phyloP scores from a whole-genome alignment of 768 basidiomycete species.

The Dictyophora rubrovolvata region DNA sequence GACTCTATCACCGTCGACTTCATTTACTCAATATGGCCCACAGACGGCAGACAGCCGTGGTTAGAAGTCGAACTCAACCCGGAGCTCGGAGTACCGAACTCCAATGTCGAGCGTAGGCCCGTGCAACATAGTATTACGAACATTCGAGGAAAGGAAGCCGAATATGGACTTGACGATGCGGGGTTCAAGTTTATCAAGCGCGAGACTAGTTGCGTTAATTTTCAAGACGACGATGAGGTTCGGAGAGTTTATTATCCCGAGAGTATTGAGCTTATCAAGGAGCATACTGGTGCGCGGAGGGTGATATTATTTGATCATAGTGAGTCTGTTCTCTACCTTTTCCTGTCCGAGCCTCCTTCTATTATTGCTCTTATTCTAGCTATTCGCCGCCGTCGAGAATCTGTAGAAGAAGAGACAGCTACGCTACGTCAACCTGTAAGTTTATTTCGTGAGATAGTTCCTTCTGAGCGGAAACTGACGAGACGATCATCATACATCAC shows the following conservation, averaged over 20 bases:
- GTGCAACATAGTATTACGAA: constrained; percentile 13
- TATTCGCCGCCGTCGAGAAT: constrained; percentile 29
- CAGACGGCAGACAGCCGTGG: neutral
- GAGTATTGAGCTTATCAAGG: constrained; percentile 27
- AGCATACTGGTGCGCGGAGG: constrained; percentile 28
- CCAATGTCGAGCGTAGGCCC: neutral
- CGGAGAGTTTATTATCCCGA: constrained; percentile 31
- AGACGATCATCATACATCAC: neutral
- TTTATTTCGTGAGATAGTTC: neutral
- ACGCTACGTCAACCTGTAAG: constrained; percentile 34
- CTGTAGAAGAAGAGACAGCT: constrained; percentile 25
- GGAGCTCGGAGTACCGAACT: neutral
- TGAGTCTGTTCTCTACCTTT: constrained; percentile 10
- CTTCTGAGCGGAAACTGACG: too few relatives aligned
- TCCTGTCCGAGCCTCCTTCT: neutral
- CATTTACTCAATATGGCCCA: neutral
- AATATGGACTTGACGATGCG: constrained; percentile 24
- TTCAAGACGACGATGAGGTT: constrained; percentile 27
- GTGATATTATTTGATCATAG: constrained; percentile 35
- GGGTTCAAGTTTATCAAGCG: constrained; percentile 35
- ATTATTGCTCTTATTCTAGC: constrained; percentile 21
- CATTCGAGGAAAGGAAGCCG: constrained; percentile 24
- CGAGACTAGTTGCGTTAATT: constrained; percentile 12
- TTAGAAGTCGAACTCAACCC: neutral
- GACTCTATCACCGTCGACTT: neutral